Evolutionary conservation across 2,329 filamentous ascomycete genomes (phyloP).

Genomic region (Tolypocladium paradoxum): DNA sequence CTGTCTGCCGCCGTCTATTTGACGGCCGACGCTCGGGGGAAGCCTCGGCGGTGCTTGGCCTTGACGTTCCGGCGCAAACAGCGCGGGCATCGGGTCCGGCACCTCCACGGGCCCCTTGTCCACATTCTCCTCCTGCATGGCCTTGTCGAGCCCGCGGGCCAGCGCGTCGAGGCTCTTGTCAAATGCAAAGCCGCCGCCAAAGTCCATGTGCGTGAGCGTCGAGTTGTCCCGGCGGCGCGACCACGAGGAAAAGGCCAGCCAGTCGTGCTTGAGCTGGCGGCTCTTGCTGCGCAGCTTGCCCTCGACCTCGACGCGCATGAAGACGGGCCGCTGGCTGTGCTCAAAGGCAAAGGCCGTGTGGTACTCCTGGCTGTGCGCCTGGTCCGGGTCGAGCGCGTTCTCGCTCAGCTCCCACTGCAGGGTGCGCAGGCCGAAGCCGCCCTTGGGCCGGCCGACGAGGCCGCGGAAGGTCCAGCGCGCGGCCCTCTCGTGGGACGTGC

Average conservation of each 20-base stretch:
- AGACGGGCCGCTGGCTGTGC: slow-evolving; percentile 1
- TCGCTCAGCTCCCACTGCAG: slow-evolving; percentile 4
- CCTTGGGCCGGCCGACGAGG: slow-evolving; percentile 1
- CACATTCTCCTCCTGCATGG: slow-evolving; percentile 3
- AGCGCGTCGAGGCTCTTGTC: slow-evolving; percentile 2
- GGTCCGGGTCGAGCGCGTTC: slow-evolving; percentile 2
- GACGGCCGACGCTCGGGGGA: not conserved
- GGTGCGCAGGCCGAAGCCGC: slow-evolving; percentile 1
- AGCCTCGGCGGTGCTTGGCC: not conserved
- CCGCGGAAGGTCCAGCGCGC: slow-evolving; percentile 3
- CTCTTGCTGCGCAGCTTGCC: slow-evolving; percentile 1
- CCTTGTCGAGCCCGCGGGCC: not conserved
- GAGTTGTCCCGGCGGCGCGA: not conserved
- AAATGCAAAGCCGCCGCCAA: not conserved
- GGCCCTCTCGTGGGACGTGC: not conserved
- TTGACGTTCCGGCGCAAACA: not conserved
- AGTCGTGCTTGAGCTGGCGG: not conserved
- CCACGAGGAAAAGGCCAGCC: not conserved
- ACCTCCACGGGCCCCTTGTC: slow-evolving; percentile 1
- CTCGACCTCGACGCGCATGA: slow-evolving; percentile 3
- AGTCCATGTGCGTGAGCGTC: slow-evolving; percentile 2
- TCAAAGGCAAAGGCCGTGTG: slow-evolving; percentile 6
- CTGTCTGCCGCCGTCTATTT: not conserved
- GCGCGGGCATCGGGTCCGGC: slow-evolving; percentile 1
- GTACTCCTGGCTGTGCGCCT: slow-evolving; percentile 2